Base-by-base conservation (phyloP, 169 alveolate genomes). In the Plasmodium ovale region DNA sequence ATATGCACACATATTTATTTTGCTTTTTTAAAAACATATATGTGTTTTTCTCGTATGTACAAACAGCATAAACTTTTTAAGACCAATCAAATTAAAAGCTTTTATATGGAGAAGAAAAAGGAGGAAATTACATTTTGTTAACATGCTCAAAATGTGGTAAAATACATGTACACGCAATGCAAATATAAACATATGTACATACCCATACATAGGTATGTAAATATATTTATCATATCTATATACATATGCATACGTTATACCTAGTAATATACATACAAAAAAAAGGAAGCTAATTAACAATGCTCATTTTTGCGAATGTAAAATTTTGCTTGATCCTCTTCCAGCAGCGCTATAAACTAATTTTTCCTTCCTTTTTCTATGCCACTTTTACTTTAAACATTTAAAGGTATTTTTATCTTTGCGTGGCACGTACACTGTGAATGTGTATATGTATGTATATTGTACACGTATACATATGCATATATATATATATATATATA, bases 41-140 rank as follows among this genome's bases (percentile, higher is more conserved):
- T 73, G 31, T 73, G 39, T 21, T 67, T 35, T 60, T n/a, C 33
- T 54, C 31, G 39, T 72, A 65, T 74, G 58, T 53, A 74, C 67
- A 74, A 74, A 74, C 64, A 42, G 42, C 49, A 44, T 59, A 62
- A 74, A 60, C 25, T 65, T 31, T 73, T 74, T 74, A 59, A 59
- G 88, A 53, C 71, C 74, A 74, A 74, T 74, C 88, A 74, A 74
- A 74, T 74, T 74, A 74, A 74, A 74, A 74, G 88, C 73, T 29
- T 74, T 74, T 64, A 73, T 62, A 49, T 42, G 37, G 71, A 19
- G 35, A 9, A 21, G 56, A 73, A 73, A 73, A 56, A 70, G 31
- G 53, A 68, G 47, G 6, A 49, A 69, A 44, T 12, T 44, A 69
- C 39, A 27, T 69, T 69, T 14, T 10, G 14, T 23, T 25, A 31